These are phyloP conservation scores for Fusarium sulawesiense DNA, from an alignment of 2,329 filamentous ascomycete species.

Conservation along the genomic window DNA sequence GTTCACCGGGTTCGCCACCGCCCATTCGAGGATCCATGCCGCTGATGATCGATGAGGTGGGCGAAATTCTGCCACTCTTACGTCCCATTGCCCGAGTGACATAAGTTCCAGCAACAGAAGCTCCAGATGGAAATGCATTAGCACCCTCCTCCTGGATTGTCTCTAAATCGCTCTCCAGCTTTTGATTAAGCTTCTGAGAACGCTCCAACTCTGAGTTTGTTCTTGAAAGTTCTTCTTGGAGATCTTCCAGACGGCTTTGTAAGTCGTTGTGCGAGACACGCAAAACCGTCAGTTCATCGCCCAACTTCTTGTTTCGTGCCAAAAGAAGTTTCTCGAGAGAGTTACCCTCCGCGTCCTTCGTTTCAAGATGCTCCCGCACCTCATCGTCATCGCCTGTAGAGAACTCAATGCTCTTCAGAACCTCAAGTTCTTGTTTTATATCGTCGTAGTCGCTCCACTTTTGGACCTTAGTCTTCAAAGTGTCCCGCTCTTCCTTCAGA, in stretches of 20 bases:
- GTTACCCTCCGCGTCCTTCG: constrained; percentile 68
- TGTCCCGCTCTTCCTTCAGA: constrained; percentile 83
- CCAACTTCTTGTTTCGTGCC: constrained; percentile 94
- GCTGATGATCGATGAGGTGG: constrained; percentile 97
- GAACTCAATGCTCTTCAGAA: constrained; percentile 98
- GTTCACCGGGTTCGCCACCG: constrained; percentile 63
- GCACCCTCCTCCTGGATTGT: constrained; percentile 86
- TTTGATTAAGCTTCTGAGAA: constrained; percentile 84
- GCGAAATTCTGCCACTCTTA: constrained; percentile 78
- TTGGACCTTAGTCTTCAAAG: constrained; percentile 81
- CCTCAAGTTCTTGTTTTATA: constrained; percentile 93
- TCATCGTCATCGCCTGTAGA: constrained; percentile 88
- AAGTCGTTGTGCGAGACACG: constrained; percentile 95
- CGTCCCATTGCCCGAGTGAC: constrained; percentile 71
- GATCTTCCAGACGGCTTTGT: constrained; percentile 78
- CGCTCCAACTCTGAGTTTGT: constrained; percentile 90
- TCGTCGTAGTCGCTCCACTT: constrained; percentile 97
- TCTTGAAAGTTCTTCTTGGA: constrained; percentile 85
- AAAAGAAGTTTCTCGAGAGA: constrained; percentile 91
- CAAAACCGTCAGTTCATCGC: constrained; percentile 91
- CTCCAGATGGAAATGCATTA: constrained; percentile 87
- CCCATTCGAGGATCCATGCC: constrained; percentile 81
- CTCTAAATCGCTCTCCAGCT: constrained; percentile 90
- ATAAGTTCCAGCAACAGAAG: constrained; percentile 93
- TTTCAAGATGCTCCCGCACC: constrained; percentile 56